Percentiles rank a stretch among this genome's conserved stretches.
These are phyloP conservation scores for Gelatoporia subvermispora DNA, from an alignment of 768 basidiomycete species.

Conservation along the genomic window DNA sequence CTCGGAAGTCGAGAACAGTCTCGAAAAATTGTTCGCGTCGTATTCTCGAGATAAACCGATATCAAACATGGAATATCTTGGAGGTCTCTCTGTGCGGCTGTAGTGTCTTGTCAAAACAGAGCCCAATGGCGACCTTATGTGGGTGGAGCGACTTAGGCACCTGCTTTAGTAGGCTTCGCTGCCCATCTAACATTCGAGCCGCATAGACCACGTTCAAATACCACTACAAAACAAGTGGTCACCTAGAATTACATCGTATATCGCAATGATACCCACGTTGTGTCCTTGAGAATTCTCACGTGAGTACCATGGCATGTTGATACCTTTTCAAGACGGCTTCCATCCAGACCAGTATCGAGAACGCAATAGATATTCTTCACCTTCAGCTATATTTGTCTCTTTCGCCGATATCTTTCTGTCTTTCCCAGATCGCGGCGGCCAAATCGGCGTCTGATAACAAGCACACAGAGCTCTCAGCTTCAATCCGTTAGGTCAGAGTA, in stretches of 20 bases:
- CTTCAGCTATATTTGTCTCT: slow-evolving; percentile 10
- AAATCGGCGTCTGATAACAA: too few relatives aligned
- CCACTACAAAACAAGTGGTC: not conserved
- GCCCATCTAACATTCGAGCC: slow-evolving; percentile 15
- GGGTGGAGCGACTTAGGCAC: slow-evolving; percentile 12
- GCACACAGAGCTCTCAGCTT: too few relatives aligned
- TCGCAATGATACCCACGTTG: not conserved
- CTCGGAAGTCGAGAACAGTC: slow-evolving; percentile 14
- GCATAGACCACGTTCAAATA: slow-evolving; percentile 17
- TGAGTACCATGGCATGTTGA: not conserved
- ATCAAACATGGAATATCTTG: slow-evolving; percentile 22
- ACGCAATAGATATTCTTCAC: slow-evolving; percentile 21
- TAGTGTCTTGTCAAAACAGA: slow-evolving; percentile 24
- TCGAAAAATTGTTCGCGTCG: slow-evolving; percentile 13
- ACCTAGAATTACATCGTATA: not conserved
- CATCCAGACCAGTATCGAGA: slow-evolving; percentile 21
- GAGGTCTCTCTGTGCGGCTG: slow-evolving; percentile 18
- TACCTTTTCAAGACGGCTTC: slow-evolving; percentile 21
- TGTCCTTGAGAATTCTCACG: slow-evolving; percentile 3
- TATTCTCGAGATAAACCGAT: slow-evolving; percentile 18
- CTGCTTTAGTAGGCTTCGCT: slow-evolving; percentile 14
- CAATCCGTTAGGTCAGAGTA: too few relatives aligned
- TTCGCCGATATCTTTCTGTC: slow-evolving; percentile 10
- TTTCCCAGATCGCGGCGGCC: too few relatives aligned
- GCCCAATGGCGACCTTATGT: slow-evolving; percentile 22